Conservation (phyloP, 208 protist genomes). For the Leishmania tarentolae region DNA sequence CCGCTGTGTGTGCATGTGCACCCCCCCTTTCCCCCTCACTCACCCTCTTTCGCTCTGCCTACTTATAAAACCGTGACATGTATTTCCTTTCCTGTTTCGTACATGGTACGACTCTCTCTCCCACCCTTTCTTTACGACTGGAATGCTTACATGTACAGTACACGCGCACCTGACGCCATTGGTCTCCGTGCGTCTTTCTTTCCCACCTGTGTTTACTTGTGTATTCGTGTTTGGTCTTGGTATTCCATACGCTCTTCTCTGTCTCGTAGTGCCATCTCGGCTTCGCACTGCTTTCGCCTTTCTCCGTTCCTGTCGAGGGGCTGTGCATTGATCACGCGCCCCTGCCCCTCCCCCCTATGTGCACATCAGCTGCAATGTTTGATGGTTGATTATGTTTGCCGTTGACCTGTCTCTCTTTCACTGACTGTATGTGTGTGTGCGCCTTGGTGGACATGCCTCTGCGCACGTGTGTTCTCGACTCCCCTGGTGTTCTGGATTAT, state of each 20-base stretch:
- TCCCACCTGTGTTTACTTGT: background rate
- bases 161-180: background rate
- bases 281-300: background rate
- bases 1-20: background rate
- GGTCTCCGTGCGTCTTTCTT: conserved; percentile 6
- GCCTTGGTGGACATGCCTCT: background rate
- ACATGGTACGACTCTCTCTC: background rate
- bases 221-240: background rate
- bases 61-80: background rate
- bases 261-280: background rate
- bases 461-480: background rate
- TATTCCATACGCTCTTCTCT: background rate
- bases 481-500: background rate
- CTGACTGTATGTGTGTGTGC: background rate
- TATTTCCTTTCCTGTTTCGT: background rate
- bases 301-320: background rate
- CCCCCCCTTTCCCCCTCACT: too few relatives aligned
- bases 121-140: conserved; percentile 2
- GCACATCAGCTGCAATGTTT: background rate
- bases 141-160: background rate
- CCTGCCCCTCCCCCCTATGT: background rate
- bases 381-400: background rate
- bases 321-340: background rate
- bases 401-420: conserved; percentile 1
- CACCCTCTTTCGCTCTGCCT: background rate